Evolutionary conservation across 2,329 filamentous ascomycete species (phyloP).

Genomic region (Curvularia verruculosa): DNA sequence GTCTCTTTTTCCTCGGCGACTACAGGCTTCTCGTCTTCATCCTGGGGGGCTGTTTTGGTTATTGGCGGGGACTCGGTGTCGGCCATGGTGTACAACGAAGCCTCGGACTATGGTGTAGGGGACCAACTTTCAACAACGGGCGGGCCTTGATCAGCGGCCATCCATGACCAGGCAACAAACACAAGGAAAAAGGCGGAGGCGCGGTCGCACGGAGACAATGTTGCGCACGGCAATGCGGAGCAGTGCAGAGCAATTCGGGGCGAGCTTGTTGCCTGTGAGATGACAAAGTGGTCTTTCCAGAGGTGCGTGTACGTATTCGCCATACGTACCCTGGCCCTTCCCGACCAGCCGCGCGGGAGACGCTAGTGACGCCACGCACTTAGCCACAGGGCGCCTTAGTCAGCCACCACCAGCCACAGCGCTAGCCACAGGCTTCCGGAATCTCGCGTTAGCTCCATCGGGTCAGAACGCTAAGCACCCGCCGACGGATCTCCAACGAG

Average conservation of each 20-base stretch:
- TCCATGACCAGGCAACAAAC: conserved; percentile 35
- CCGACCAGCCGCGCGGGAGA: conserved; percentile 10
- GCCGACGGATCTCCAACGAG: conserved; percentile 29
- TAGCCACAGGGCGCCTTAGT: no score
- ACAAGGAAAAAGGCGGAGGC: conserved; percentile 8
- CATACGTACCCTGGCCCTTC: background rate
- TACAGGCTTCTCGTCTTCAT: conserved; percentile 12
- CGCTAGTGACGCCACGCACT: conserved; percentile 9
- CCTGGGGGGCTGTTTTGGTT: conserved; percentile 4
- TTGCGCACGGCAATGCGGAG: conserved; percentile 9
- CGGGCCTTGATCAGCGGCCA: conserved; percentile 30
- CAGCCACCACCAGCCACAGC: background rate
- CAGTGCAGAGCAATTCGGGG: background rate
- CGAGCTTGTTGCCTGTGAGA: conserved; percentile 21
- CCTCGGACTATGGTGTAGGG: conserved; percentile 10
- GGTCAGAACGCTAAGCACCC: conserved; percentile 16
- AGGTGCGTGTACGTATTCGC: conserved; percentile 17
- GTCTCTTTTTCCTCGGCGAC: background rate
- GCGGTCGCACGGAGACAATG: conserved; percentile 6
- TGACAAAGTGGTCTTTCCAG: conserved; percentile 31
- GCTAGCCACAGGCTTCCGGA: conserved; percentile 10
- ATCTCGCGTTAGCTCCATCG: conserved; percentile 17
- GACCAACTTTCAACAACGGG: conserved; percentile 24
- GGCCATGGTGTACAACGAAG: conserved; percentile 41
- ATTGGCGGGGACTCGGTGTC: conserved; percentile 33